phyloP scores from a whole-genome alignment of 2,329 filamentous ascomycete species.

The Coniochaeta prunicola region DNA sequence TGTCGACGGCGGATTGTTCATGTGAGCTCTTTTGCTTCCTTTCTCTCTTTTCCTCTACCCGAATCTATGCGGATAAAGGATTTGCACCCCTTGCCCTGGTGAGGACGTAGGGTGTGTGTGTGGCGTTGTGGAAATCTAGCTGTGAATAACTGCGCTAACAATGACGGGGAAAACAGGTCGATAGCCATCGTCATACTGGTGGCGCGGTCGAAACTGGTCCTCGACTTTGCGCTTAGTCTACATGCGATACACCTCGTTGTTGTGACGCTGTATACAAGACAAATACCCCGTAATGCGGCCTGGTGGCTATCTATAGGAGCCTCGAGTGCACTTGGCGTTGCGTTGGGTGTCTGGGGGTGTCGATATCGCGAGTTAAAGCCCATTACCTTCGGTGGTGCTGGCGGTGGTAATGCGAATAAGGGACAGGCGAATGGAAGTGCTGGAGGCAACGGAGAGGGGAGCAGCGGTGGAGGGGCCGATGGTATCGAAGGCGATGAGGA shows the following conservation, averaged over 20 bases:
- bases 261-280: slow-evolving; percentile 67
- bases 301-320: slow-evolving; percentile 69
- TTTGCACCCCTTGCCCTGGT: not conserved
- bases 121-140: no score
- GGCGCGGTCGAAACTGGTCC: slow-evolving; percentile 84
- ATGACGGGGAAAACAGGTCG: slow-evolving; percentile 44
- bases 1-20: slow-evolving; percentile 45
- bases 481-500: slow-evolving; percentile 33
- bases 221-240: slow-evolving; percentile 87
- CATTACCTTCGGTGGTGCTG: slow-evolving; percentile 69
- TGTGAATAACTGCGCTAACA: no score
- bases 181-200: slow-evolving; percentile 79
- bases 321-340: slow-evolving; percentile 39
- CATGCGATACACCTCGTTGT: slow-evolving; percentile 25
- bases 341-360: slow-evolving; percentile 81
- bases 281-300: slow-evolving; percentile 67
- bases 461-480: slow-evolving; percentile 9
- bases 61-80: no score
- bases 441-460: slow-evolving; percentile 11
- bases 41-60: not conserved
- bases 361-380: slow-evolving; percentile 83
- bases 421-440: not conserved
- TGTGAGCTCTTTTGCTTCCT: slow-evolving; percentile 26
- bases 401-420: slow-evolving; percentile 7
- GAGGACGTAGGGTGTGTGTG: no score